Conservation (phyloP, 805 yeast species). For the Candida stauntonica region DNA sequence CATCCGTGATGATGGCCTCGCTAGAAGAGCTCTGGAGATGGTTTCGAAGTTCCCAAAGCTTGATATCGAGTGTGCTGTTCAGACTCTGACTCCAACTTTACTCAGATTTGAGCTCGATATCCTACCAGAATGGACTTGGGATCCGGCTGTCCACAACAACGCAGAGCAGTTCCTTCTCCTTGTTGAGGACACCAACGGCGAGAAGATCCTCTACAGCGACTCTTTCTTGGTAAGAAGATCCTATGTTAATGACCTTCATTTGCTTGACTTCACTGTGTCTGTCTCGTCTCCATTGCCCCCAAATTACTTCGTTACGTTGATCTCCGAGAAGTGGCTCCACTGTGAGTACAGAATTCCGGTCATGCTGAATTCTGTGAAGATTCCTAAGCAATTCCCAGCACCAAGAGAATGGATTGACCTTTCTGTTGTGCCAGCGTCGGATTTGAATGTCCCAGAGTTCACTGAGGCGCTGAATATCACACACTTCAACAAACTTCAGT, state of each 20-base stretch:
- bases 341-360: slow-evolving; percentile 62
- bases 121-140: slow-evolving; percentile 78
- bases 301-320: slow-evolving; percentile 62
- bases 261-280: slow-evolving; percentile 63
- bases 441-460: slow-evolving; percentile 47
- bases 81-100: slow-evolving; percentile 73
- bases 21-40: slow-evolving; percentile 53
- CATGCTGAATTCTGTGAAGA: slow-evolving; percentile 41
- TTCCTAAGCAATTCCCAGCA: slow-evolving; percentile 64
- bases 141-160: slow-evolving; percentile 53
- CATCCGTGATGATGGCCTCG: slow-evolving; percentile 63
- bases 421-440: slow-evolving; percentile 45
- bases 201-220: slow-evolving; percentile 58
- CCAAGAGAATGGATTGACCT: slow-evolving; percentile 54
- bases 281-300: slow-evolving; percentile 57
- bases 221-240: slow-evolving; percentile 46
- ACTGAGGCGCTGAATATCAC: slow-evolving; percentile 40
- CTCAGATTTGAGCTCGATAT: slow-evolving; percentile 63
- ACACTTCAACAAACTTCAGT: slow-evolving; percentile 67
- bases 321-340: slow-evolving; percentile 85
- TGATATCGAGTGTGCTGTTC: slow-evolving; percentile 52
- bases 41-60: slow-evolving; percentile 73
- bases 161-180: slow-evolving; percentile 64
- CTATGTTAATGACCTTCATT: slow-evolving; percentile 48
- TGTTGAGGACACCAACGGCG: slow-evolving; percentile 85